phyloP scores from a whole-genome alignment of 1,139 yeast genomes.

The Taphrina betulina region DNA sequence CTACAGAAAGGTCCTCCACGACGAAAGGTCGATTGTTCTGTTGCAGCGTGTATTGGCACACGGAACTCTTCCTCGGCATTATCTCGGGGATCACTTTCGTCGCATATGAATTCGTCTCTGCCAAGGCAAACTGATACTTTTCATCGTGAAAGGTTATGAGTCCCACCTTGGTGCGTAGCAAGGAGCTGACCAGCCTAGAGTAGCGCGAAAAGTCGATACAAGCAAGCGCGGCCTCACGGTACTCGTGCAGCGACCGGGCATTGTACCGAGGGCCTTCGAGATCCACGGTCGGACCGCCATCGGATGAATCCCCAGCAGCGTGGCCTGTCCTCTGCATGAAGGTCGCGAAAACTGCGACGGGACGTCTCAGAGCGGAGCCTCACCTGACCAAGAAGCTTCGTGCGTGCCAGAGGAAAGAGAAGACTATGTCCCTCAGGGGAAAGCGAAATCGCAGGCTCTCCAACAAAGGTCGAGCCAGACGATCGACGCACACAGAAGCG shows the following conservation, averaged over 20 bases:
- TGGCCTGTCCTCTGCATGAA: no score
- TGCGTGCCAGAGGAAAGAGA: no score
- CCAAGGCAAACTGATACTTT: slow-evolving; percentile 4
- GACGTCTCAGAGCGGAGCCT: no score
- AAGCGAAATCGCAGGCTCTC: no score
- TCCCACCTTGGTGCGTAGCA: slow-evolving; percentile 7
- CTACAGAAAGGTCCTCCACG: slow-evolving; percentile 5
- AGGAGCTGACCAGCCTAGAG: slow-evolving; percentile 5
- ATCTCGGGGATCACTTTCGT: background rate
- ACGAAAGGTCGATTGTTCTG: slow-evolving; percentile 3
- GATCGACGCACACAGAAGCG: no score
- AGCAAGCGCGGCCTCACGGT: slow-evolving; percentile 6
- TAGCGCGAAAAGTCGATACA: slow-evolving; percentile 8
- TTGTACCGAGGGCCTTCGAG: background rate
- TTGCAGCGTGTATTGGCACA: slow-evolving; percentile 14
- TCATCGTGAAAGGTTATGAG: slow-evolving; percentile 1
- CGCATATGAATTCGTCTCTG: background rate
- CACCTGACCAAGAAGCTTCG: no score
- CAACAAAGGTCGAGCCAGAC: no score
- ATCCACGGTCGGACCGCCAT: background rate
- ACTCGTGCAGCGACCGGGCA: slow-evolving; percentile 4
- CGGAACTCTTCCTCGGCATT: slow-evolving; percentile 1
- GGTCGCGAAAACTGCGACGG: no score
- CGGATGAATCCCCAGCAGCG: no score
- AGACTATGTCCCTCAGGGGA: no score